Evolutionary conservation across 768 basidiomycete genomes (phyloP), one percentile per base, ranked within the genome.

Genomic region (Suillus sp.): DNA sequence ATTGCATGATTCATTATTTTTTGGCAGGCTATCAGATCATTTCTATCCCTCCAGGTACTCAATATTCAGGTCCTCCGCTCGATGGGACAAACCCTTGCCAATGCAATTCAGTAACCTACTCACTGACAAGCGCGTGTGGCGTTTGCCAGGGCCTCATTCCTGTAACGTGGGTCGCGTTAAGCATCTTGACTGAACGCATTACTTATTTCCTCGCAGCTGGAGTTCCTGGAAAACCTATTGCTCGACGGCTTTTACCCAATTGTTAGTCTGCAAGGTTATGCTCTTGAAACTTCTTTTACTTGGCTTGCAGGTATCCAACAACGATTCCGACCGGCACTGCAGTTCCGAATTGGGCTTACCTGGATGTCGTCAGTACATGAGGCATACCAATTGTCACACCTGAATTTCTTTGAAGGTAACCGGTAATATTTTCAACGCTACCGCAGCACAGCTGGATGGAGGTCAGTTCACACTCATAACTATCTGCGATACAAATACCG

Each of bases 261-360:
- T 75, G 72, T 69, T 66, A 27, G 72, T 69, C 61, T 1, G 18
- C 22, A 22, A 14, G 47, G 11, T n/a, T n/a, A 5, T 48, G 45
- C 47, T 13, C 16, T n/a, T 16, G 30, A 27, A 32, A 22, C 20
- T 35, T 68, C 5, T 71, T n/a, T 20, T 40, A 53, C 60, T 11
- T 25, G 30, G 34, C 8, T 4, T 27, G 51, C 51, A 84, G 84
- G 20, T 87, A 76, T 64, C 83, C 84, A 0, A 63, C 74, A 18
- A 69, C 72, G n/a, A 72, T 89, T 58, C 87, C 88, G 5, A 64
- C 67, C 0, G 81, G 80, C 13, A 78, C 83, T 3, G 75, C 78
- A 13, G 78, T 89, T 22, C 88, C 87, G 11, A 81, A 80, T 11
- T 89, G 88, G 87, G 87, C 87, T 22, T 90, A 83, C 63, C 72